A percentile compares a stretch with the other conserved stretches of the same genome.
These are phyloP conservation scores for Lipomyces mesembrius DNA, from an alignment of 805 yeast species.

Conservation along the genomic window DNA sequence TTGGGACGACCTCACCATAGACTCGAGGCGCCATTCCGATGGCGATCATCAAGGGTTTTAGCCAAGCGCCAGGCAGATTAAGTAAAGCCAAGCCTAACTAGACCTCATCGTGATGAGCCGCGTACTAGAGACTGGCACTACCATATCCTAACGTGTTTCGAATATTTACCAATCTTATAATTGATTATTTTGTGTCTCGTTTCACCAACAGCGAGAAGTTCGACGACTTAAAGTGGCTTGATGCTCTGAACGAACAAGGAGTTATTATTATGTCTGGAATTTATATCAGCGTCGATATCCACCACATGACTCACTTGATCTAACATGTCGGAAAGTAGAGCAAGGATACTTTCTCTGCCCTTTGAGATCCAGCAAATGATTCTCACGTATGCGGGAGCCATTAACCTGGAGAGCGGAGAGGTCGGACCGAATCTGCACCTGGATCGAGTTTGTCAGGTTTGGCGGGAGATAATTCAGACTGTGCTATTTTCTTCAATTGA, in stretches of 20 bases:
- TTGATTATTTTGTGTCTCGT: background rate
- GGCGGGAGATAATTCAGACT: conserved; percentile 16
- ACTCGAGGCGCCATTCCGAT: too few relatives aligned
- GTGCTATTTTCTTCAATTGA: conserved; percentile 7
- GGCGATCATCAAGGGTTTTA: too few relatives aligned
- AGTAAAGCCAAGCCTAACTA: too few relatives aligned
- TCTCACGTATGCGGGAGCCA: conserved; percentile 9
- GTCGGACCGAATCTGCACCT: background rate
- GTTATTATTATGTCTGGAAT: background rate
- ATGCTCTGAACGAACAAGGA: background rate
- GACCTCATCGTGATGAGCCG: too few relatives aligned
- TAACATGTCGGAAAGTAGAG: background rate
- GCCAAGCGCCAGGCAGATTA: too few relatives aligned
- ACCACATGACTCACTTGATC: background rate
- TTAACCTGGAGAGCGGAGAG: background rate
- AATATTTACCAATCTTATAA: background rate
- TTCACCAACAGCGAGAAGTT: background rate
- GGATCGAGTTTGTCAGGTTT: conserved; percentile 7
- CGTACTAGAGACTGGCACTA: too few relatives aligned
- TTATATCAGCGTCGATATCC: background rate
- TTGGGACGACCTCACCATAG: too few relatives aligned
- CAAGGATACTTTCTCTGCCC: background rate
- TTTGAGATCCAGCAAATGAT: conserved; percentile 15
- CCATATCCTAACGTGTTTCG: background rate
- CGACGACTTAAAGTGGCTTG: background rate